phyloP scores from a whole-genome alignment of 345 rosid species.

The Euphorbia peplus region DNA sequence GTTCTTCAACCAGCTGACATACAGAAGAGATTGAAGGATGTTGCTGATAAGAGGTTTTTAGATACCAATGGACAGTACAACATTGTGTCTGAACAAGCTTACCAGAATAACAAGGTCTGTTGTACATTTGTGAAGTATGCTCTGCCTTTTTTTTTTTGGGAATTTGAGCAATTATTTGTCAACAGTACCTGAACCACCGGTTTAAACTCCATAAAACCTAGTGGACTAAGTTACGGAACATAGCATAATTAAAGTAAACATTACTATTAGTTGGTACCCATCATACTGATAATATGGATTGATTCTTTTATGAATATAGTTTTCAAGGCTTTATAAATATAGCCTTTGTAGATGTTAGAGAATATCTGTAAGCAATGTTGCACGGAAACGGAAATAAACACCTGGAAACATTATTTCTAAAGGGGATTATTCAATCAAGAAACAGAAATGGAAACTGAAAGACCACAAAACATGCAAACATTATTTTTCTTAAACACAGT shows the following conservation, averaged over 20 bases:
- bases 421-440: no score
- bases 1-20: constrained; percentile 66
- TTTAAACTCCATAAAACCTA: neutral
- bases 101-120: constrained; percentile 41
- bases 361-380: neutral
- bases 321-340: neutral
- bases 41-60: constrained; percentile 80
- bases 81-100: constrained; percentile 35
- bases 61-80: constrained; percentile 44
- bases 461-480: no score
- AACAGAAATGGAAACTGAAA: no score
- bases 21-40: constrained; percentile 72
- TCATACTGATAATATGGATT: neutral
- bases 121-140: constrained; percentile 1
- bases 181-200: neutral
- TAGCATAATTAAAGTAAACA: neutral
- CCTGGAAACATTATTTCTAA: no score
- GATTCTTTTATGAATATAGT: neutral
- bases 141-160: neutral
- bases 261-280: neutral
- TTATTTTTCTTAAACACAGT: no score
- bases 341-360: neutral
- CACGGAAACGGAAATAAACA: no score
- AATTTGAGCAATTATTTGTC: neutral
- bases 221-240: neutral